Evolutionary conservation across 495 filamentous ascomycete species (phyloP).

Genomic region (Lichenothelia convexa): DNA sequence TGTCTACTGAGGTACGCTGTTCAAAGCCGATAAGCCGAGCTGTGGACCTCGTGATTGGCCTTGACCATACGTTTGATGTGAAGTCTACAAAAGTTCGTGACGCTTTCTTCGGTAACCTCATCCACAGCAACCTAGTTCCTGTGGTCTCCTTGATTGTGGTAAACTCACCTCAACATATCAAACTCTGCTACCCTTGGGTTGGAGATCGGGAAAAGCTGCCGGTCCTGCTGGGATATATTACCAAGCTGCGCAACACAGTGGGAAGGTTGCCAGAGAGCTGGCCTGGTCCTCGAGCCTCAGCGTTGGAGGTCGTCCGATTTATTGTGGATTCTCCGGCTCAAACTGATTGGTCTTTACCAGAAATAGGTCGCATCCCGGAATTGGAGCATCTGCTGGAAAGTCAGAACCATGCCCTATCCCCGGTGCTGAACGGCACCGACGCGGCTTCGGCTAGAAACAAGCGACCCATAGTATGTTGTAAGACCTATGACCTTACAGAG

Average conservation of each 20-base stretch:
- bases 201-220: constrained; percentile 4
- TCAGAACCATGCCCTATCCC: not conserved
- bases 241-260: constrained; percentile 1
- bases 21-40: constrained; percentile 22
- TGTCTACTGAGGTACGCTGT: constrained; percentile 24
- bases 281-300: constrained; percentile 3
- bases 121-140: constrained; percentile 25
- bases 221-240: constrained; percentile 10
- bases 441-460: constrained; percentile 9
- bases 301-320: constrained; percentile 4
- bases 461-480: constrained; percentile 8
- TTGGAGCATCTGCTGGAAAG: too few species aligned
- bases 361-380: too few species aligned
- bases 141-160: constrained; percentile 35
- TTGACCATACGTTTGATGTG: constrained; percentile 29
- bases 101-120: constrained; percentile 26
- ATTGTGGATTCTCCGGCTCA: too few species aligned
- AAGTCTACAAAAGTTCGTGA: constrained; percentile 20
- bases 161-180: constrained; percentile 38
- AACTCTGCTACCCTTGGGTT: constrained; percentile 30
- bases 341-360: too few species aligned
- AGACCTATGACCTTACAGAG: not conserved
- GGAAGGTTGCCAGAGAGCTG: constrained; percentile 2
- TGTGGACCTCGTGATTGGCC: constrained; percentile 32
- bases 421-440: not conserved